These are phyloP conservation scores for Barnettozyma pratensis DNA, from an alignment of 805 yeast genomes.

Conservation along the genomic window DNA sequence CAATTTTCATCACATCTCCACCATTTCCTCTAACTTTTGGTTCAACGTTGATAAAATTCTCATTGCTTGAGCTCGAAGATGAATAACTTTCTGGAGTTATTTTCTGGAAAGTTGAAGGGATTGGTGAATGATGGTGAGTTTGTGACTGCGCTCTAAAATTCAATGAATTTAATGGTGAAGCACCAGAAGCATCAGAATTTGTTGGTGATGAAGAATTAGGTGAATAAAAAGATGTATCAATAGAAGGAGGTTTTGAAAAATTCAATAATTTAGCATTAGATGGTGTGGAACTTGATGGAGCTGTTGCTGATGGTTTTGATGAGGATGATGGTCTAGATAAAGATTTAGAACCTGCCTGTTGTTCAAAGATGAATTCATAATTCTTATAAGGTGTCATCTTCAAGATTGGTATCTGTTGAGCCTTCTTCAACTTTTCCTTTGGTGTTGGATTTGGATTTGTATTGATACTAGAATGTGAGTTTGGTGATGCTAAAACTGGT, in stretches of 20 bases:
- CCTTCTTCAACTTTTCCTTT: background rate
- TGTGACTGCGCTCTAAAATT: conserved; percentile 1
- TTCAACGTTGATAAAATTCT: background rate
- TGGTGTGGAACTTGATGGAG: conserved; percentile 11
- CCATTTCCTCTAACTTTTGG: background rate
- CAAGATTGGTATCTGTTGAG: conserved; percentile 1
- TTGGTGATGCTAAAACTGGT: background rate
- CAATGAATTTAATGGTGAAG: conserved; percentile 16
- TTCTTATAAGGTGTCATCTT: conserved; percentile 15
- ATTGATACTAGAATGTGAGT: background rate
- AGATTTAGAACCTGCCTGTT: conserved; percentile 8
- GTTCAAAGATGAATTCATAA: conserved; percentile 24
- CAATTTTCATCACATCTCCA: background rate
- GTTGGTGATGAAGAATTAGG: conserved; percentile 22
- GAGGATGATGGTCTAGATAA: background rate
- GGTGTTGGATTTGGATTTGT: background rate
- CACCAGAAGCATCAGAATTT: conserved; percentile 20
- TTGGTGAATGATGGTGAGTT: conserved; percentile 14
- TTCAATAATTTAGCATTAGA: conserved; percentile 14
- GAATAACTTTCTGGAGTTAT: conserved; percentile 14
- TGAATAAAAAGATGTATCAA: conserved; percentile 18
- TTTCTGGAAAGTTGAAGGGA: conserved; percentile 10
- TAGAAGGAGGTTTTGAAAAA: conserved; percentile 21
- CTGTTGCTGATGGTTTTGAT: conserved; percentile 6
- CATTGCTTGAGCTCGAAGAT: conserved; percentile 3